phyloP scores from a whole-genome alignment of 2,329 filamentous ascomycete species.

The Penicillium crustosum region DNA sequence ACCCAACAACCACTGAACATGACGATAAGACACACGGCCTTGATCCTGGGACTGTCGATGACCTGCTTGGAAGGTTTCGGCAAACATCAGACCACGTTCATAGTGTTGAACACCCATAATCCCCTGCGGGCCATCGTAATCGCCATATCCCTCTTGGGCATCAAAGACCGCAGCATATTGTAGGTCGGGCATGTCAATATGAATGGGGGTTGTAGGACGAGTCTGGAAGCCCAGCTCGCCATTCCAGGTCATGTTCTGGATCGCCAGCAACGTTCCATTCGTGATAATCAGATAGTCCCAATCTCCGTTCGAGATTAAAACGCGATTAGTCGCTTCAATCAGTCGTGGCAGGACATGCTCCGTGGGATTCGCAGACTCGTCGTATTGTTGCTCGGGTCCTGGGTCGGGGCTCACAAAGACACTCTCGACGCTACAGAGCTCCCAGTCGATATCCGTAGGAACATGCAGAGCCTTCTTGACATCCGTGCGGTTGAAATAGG shows the following conservation, averaged over 20 bases:
- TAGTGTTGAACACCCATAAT: conserved; percentile 69
- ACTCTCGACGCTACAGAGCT: conserved; percentile 35
- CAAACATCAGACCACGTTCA: conserved; percentile 75
- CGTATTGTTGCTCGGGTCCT: conserved; percentile 34
- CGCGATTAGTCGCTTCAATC: conserved; percentile 61
- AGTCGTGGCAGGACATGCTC: conserved; percentile 47
- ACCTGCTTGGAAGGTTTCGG: conserved; percentile 43
- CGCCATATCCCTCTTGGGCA: conserved; percentile 57
- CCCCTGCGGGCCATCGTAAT: conserved; percentile 64
- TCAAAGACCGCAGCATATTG: conserved; percentile 54
- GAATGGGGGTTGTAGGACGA: conserved; percentile 56
- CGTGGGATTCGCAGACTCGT: conserved; percentile 55
- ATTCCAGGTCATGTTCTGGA: conserved; percentile 84
- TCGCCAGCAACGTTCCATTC: conserved; percentile 69
- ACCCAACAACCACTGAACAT: conserved; percentile 50
- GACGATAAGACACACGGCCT: conserved; percentile 66
- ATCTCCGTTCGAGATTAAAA: conserved; percentile 71
- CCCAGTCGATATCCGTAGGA: conserved; percentile 37
- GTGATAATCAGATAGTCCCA: conserved; percentile 70
- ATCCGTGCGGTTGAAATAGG: conserved; percentile 69
- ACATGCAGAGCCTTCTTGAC: conserved; percentile 70
- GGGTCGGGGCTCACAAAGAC: conserved; percentile 50
- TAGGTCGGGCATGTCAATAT: conserved; percentile 49
- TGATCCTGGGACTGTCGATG: conserved; percentile 61
- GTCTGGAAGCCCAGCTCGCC: conserved; percentile 69